Base-by-base conservation (phyloP, 1,284 basidiomycete genomes). In the Volvariella volvacea region DNA sequence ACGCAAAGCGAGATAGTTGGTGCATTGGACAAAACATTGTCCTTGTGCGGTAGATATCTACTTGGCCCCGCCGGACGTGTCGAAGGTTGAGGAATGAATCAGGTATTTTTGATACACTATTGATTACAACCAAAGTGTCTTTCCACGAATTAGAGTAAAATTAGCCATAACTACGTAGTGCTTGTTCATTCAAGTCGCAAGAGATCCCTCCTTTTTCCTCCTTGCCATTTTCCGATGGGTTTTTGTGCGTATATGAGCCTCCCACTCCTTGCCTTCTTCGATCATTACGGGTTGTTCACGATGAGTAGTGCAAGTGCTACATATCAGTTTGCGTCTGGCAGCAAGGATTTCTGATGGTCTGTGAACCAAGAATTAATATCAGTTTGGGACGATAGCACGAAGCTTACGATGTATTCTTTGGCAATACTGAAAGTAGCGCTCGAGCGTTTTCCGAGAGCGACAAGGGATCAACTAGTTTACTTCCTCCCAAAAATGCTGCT, bases 201-300 rank as follows among this genome's bases (percentile, higher is more conserved):
- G n/a, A n/a, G n/a, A n/a, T 28, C 6, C 25, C 25, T 28, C 25
- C 12, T 6, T 28, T 6, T 28, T 28, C 25, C 25, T 6, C 25
- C 12, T 28, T 28, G 12, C 6, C 25, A 28, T 28, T 28, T 28
- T 28, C 12, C 25, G 25, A 59, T 93, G 91, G 3, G 63, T 46
- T 40, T 77, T 78, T 19, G 80, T 83, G 33, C 65, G 67, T 30
- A 70, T 55, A 61, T 95, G 92, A 0, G 58, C 62, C 0, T 74
- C 70, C 81, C 87, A 88, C 49, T 83, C 75, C 10, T 64, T 61
- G 2, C 78, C 78, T 57, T 79, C 74, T 43, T 86, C 79, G 10
- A 96, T 71, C 73, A 92, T 83, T 44, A 89, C 71, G 0, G 93
- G 92, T 20, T 73, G 65, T 1, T 66, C 59, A 0, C 69, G 57